Evolutionary conservation across 2,329 filamentous ascomycete species (phyloP).

Genomic region (Sporothrix euskadiensis): DNA sequence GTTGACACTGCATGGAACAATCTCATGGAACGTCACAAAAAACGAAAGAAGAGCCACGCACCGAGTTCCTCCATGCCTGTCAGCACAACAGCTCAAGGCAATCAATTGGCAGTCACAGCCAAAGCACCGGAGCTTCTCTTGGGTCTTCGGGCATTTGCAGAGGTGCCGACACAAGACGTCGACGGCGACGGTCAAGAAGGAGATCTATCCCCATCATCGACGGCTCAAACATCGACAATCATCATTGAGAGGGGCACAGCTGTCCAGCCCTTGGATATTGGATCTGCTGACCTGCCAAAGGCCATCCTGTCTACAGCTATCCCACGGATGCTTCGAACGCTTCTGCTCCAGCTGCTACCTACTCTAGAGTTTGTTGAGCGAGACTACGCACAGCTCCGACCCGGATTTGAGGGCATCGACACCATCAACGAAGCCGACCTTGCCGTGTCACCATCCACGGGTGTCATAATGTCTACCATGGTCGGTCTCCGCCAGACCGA

Average conservation of each 20-base stretch:
- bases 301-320: conserved; percentile 37
- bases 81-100: not conserved
- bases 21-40: conserved; percentile 14
- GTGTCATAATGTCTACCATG: conserved; percentile 69
- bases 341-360: conserved; percentile 35
- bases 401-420: not conserved
- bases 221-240: not conserved
- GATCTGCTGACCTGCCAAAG: conserved; percentile 23
- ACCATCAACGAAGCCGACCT: conserved; percentile 60
- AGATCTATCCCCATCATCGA: not conserved
- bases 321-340: conserved; percentile 29
- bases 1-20: not conserved
- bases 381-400: conserved; percentile 32
- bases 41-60: not conserved
- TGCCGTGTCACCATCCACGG: conserved; percentile 66
- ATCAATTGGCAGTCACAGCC: not conserved
- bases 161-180: too few relatives aligned
- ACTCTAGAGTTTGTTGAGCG: conserved; percentile 36
- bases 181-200: not conserved
- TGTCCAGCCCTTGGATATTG: not conserved
- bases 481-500: conserved; percentile 66
- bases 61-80: too few relatives aligned
- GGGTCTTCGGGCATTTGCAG: conserved; percentile 16
- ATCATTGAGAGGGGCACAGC: not conserved
- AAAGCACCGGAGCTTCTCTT: conserved; percentile 20